phyloP scores from a whole-genome alignment of 2,329 filamentous ascomycete species.

The Neurospora sp. region DNA sequence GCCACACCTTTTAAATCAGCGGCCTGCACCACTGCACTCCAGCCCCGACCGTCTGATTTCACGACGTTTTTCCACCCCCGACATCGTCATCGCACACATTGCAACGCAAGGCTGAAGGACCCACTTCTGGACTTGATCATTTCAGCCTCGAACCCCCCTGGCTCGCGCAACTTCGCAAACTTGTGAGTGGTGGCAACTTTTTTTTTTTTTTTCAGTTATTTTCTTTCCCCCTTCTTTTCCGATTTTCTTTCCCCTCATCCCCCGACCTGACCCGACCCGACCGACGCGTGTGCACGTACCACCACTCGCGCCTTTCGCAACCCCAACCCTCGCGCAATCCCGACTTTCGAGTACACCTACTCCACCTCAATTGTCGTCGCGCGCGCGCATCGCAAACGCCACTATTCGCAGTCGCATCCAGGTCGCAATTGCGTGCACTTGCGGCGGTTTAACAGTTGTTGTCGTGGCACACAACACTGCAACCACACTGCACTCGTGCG shows the following conservation, averaged over 20 bases:
- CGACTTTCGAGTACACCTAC: slow-evolving; percentile 8
- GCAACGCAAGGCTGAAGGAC: slow-evolving; percentile 18
- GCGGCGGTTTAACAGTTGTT: not conserved
- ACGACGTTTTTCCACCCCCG: slow-evolving; percentile 15
- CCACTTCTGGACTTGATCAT: slow-evolving; percentile 13
- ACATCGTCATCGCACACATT: slow-evolving; percentile 6
- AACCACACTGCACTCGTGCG: not conserved
- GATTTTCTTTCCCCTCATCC: slow-evolving; percentile 22
- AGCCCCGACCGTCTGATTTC: slow-evolving; percentile 1
- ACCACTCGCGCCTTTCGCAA: slow-evolving; percentile 7
- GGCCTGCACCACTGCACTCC: not conserved
- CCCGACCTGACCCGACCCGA: slow-evolving; percentile 24
- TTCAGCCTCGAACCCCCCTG: slow-evolving; percentile 19
- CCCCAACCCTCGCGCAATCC: slow-evolving; percentile 2
- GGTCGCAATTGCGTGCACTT: not conserved
- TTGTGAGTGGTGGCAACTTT: slow-evolving; percentile 19
- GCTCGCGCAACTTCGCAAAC: slow-evolving; percentile 13
- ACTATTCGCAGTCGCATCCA: slow-evolving; percentile 1
- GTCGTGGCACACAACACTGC: not conserved
- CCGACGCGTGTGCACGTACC: slow-evolving; percentile 19
- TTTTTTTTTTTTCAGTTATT: slow-evolving; percentile 13
- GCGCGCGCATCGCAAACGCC: not conserved
- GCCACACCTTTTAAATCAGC: not conserved
- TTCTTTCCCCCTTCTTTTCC: slow-evolving; percentile 24
- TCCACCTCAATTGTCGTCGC: slow-evolving; percentile 2